A percentile compares a stretch with the other conserved stretches of the same genome.
Conservation (phyloP, 352 stramenopile genomes). For the Phytophthora niederhauseri region DNA sequence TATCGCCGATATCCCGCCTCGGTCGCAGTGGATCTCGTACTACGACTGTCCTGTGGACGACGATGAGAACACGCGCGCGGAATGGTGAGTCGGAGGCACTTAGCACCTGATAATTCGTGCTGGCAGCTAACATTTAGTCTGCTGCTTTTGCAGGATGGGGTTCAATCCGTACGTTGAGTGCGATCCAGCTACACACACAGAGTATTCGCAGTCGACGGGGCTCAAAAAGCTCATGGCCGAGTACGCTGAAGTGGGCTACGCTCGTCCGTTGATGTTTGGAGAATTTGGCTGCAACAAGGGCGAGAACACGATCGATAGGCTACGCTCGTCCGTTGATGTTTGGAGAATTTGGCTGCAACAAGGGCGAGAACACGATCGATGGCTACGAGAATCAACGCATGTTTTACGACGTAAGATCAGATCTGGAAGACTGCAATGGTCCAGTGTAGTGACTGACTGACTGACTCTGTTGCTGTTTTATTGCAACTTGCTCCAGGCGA, state of each 20-base stretch:
- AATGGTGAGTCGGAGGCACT: too few species aligned
- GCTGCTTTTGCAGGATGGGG: conserved; percentile 40
- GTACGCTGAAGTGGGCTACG: conserved; percentile 52
- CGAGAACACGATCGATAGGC: conserved; percentile 65
- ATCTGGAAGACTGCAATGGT: too few species aligned
- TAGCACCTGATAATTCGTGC: too few species aligned
- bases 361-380: conserved; percentile 66
- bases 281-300: conserved; percentile 81
- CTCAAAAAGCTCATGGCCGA: conserved; percentile 69
- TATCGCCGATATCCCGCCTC: conserved; percentile 63
- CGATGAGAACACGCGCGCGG: conserved; percentile 49
- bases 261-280: conserved; percentile 71
- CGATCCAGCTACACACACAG: conserved; percentile 50
- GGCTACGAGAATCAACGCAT: conserved; percentile 70
- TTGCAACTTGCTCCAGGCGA: too few species aligned
- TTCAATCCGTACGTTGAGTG: conserved; percentile 79
- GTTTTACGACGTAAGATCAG: conserved; percentile 53
- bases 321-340: conserved; percentile 75
- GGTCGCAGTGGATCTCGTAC: conserved; percentile 62
- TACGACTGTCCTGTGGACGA: conserved; percentile 66
- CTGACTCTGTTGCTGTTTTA: not conserved
- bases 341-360: conserved; percentile 82
- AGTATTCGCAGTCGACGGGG: conserved; percentile 62
- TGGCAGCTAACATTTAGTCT: too few species aligned
- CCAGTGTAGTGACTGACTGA: too few species aligned